These are phyloP conservation scores for Cardamine chenopodiifolia DNA, from an alignment of 345 rosid genomes.

Conservation along the genomic window DNA sequence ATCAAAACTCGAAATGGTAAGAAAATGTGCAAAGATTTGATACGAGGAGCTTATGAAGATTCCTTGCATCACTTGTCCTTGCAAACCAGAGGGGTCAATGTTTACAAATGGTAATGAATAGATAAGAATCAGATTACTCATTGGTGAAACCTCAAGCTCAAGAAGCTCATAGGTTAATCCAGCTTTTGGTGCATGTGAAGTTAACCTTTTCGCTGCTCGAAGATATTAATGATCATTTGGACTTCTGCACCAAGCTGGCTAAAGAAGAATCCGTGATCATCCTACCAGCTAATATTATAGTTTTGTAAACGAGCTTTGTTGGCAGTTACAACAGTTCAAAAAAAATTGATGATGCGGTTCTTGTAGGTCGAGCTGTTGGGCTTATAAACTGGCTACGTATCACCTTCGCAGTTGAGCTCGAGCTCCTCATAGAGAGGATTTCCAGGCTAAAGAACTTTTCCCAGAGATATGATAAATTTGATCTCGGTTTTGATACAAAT, in stretches of 20 bases:
- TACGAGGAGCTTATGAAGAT: constrained; percentile 42
- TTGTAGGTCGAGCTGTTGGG: too few relatives aligned
- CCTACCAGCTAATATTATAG: constrained; percentile 41
- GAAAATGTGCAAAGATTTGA: constrained; percentile 44
- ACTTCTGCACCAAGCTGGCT: constrained; percentile 50
- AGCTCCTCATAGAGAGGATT: too few relatives aligned
- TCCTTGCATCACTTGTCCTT: constrained; percentile 48
- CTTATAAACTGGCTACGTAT: too few relatives aligned
- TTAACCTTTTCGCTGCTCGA: constrained; percentile 36
- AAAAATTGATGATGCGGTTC: too few relatives aligned
- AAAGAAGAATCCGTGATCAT: constrained; percentile 46
- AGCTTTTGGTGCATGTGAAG: constrained; percentile 39
- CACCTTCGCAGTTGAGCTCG: too few relatives aligned
- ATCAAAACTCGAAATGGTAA: constrained; percentile 27
- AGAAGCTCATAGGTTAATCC: not conserved
- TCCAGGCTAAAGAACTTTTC: too few relatives aligned
- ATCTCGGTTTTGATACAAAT: too few relatives aligned
- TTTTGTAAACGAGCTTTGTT: too few relatives aligned
- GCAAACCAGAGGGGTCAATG: constrained; percentile 51
- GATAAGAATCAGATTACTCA: not conserved
- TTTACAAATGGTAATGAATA: constrained; percentile 42
- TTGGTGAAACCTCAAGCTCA: not conserved
- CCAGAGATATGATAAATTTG: too few relatives aligned
- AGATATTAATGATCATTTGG: constrained; percentile 48
- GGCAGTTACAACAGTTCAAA: too few relatives aligned